phyloP scores from a whole-genome alignment of 345 rosid genomes.

The Ceriops decandra region DNA sequence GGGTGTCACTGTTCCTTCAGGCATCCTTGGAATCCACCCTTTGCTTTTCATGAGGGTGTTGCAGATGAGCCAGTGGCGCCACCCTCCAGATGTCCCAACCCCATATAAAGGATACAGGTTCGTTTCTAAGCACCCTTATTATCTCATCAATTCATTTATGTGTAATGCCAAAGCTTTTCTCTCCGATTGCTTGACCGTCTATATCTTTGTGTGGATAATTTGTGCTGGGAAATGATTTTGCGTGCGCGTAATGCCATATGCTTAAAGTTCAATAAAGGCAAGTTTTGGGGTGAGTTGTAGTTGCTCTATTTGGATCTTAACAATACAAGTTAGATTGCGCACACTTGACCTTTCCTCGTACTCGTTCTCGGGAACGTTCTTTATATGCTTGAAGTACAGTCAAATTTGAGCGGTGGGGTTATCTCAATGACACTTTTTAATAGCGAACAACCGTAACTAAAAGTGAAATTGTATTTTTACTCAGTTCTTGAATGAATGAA shows the following conservation, averaged over 20 bases:
- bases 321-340: too few relatives aligned
- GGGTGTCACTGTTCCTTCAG: constrained; percentile 73
- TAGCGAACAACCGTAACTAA: not conserved
- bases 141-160: not conserved
- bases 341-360: too few relatives aligned
- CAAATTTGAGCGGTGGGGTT: not conserved
- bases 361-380: too few relatives aligned
- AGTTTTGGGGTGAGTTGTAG: too few relatives aligned
- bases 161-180: too few relatives aligned
- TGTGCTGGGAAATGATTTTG: too few relatives aligned
- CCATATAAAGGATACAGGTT: constrained; percentile 96
- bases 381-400: too few relatives aligned
- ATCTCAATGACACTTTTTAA: not conserved
- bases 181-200: too few relatives aligned
- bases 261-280: too few relatives aligned
- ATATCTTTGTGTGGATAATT: too few relatives aligned
- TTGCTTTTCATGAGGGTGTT: constrained; percentile 72
- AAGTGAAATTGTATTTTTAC: constrained; percentile 6
- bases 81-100: constrained; percentile 54
- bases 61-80: constrained; percentile 84
- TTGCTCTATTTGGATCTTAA: too few relatives aligned
- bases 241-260: too few relatives aligned
- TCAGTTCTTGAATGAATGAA: not conserved
- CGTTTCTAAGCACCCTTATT: not conserved
- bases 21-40: constrained; percentile 75